Base-by-base conservation (phyloP, 2,329 filamentous ascomycete species). In the Diplodia sapinea region DNA sequence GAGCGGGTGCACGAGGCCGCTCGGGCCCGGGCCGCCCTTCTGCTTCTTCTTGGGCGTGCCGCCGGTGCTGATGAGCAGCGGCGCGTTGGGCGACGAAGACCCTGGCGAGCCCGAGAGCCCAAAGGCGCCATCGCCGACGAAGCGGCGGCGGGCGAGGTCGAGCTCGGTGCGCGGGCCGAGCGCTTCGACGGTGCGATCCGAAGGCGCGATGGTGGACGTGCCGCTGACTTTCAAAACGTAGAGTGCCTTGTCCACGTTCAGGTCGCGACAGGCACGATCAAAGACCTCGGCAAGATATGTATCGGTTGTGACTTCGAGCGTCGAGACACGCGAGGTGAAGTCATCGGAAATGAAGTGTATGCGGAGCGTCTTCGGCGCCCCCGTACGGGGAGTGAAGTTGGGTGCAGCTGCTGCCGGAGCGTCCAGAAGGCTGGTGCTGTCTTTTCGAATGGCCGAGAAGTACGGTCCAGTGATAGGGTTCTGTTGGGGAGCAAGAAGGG, bases 201-300 rank as follows among this genome's bases (percentile, higher is more conserved):
- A 84, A 66, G 91, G 87, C 36, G 91, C 91, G 13, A 94, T 87
- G 1, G 89, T 91, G 17, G 90, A 90, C 2, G 90, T 91, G 15
- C 88, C 88, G 0, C 89, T 88, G 12, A 94, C 85, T 78, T 92
- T 93, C 70, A 96, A 85, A 5, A 94, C 89, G 75, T 93, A 91
- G 67, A 89, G 87, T 20, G 86, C 90, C 80, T 93, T 93, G 76
- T 95, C 92, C 0, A 95, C 82, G 68, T 91, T 88, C 52, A 93
- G 85, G 78, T 91, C 92, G 51, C 89, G 87, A 76, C 92, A 95
- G 2, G 92, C 89, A 71, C 88, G 84, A 74, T 94, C 91, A 63
- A 94, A 87, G 33, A 95, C 88, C 76, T 95, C 91, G 52, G 90
- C 91, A 54, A 95, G 87, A 76, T 94, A 95, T 36, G 89, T 94